Percentiles rank a stretch among this genome's conserved stretches.
Conservation (phyloP, 176 grass and related monocot genomes). For the Saccharum spontaneum region DNA sequence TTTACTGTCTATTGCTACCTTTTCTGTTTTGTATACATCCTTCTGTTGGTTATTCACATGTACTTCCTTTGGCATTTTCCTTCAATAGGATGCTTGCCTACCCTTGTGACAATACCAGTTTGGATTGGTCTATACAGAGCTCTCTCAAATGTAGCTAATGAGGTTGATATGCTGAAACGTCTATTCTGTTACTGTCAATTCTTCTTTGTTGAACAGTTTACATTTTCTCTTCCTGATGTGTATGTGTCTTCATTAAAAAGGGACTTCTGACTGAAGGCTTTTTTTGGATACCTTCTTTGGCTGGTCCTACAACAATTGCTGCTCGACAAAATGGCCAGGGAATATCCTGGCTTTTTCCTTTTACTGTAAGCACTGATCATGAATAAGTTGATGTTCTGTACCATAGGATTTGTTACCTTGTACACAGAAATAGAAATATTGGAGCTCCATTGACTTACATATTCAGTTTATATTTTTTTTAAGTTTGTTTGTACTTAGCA, state of each 20-base stretch:
- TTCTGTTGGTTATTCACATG: no score
- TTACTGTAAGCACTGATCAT: slow-evolving; percentile 56
- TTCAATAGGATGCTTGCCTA: slow-evolving; percentile 87
- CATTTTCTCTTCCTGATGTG: slow-evolving; percentile 24
- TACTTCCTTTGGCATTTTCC: slow-evolving; percentile 35
- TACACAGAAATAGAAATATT: neutral
- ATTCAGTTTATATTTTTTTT: neutral
- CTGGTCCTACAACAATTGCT: slow-evolving; percentile 87
- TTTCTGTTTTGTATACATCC: no score
- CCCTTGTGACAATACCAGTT: slow-evolving; percentile 92
- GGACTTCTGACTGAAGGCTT: slow-evolving; percentile 97
- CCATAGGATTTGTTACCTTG: neutral
- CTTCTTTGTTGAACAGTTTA: slow-evolving; percentile 27
- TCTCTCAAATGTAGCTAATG: slow-evolving; percentile 98
- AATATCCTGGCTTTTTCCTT: slow-evolving; percentile 97
- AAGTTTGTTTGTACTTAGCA: neutral
- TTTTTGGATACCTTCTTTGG: slow-evolving; percentile 99
- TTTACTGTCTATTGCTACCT: no score
- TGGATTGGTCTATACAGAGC: slow-evolving; percentile 99
- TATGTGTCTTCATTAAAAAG: slow-evolving; percentile 35
- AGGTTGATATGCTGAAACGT: slow-evolving; percentile 55
- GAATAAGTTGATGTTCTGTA: slow-evolving; percentile 6
- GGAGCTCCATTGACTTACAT: neutral
- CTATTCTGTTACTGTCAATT: slow-evolving; percentile 9
- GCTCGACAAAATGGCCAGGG: slow-evolving; percentile 78